Evolutionary conservation across 495 filamentous ascomycete species (phyloP), one percentile per base, ranked within the genome.

Genomic region (Trichoderma asperelloides): DNA sequence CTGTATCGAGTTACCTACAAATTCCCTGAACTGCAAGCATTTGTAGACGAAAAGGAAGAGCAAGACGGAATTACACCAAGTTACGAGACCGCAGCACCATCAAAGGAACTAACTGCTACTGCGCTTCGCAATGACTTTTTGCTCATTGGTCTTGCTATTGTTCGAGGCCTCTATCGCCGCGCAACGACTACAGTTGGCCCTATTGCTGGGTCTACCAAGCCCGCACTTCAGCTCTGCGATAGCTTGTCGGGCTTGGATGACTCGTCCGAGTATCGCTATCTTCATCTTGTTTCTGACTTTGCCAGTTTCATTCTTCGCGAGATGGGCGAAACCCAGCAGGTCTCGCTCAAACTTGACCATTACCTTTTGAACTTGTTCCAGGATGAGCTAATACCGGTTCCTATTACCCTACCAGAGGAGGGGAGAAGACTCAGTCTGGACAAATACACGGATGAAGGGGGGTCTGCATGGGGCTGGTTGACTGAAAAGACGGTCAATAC

Each of bases 401-500:
- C 65, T 7, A 9, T 18, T 15, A n/a, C n/a, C 13, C 12, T 13
- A 15, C 55, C 43, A 3, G 55, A 60, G 16, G 47, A 67, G 16
- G 21, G 28, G 30, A 40, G 55, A n/a, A 33, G 13, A 21, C 15
- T 16, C 25, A 27, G 41, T 7, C 16, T 51, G 18, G 47, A 51
- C 9, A 51, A 51, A 21, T 51, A 51, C 21, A 51, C 47, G 21
- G 45, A 23, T 27, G 55, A 62, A 21, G 15, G 28, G 18, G 37
- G 37, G 30, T 69, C 51, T n/a, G 23, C 18, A 28, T 28, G 40
- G 37, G 15, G 55, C 23, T 65, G 45, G 63, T 3, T 57, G 51
- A 47, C 57, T 49, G 27, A n/a, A 45, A 21, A 27, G 41, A 49
- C 63, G 13, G 37, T 69, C 23, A 70, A 71, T 16, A 51, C 74